These are phyloP conservation scores for Globisporangium spiculum DNA, from an alignment of 352 stramenopile species.

Conservation along the genomic window DNA sequence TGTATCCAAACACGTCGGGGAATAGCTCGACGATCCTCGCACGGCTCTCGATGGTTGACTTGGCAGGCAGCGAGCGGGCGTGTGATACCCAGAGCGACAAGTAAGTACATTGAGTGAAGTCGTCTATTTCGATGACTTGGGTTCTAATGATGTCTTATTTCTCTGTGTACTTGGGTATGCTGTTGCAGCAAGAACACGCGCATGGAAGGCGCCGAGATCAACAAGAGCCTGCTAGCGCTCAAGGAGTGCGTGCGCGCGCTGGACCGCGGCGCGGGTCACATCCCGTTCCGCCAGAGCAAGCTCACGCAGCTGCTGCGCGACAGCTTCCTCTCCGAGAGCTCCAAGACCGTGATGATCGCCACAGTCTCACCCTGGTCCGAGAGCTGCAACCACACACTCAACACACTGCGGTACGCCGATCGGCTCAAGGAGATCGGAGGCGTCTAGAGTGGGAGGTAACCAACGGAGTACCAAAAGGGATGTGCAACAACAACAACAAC, in stretches of 20 bases:
- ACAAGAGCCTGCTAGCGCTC: slow-evolving; percentile 95
- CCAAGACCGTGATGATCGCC: slow-evolving; percentile 94
- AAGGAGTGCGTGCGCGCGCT: slow-evolving; percentile 97
- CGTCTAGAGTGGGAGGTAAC: background rate
- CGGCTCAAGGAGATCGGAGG: slow-evolving; percentile 90
- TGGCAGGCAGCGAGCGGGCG: slow-evolving; percentile 93
- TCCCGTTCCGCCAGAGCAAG: slow-evolving; percentile 94
- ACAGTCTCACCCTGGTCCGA: slow-evolving; percentile 92
- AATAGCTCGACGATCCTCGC: slow-evolving; percentile 23
- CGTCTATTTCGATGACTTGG: background rate
- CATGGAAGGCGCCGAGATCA: slow-evolving; percentile 96
- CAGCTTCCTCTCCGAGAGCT: slow-evolving; percentile 91
- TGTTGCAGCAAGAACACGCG: slow-evolving; percentile 74
- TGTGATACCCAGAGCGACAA: slow-evolving; percentile 90
- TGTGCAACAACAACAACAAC: too few species aligned
- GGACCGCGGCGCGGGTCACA: slow-evolving; percentile 80
- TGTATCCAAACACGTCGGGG: slow-evolving; percentile 21
- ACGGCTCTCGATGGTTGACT: slow-evolving; percentile 85
- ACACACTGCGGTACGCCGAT: slow-evolving; percentile 96
- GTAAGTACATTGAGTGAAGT: slow-evolving; percentile 15
- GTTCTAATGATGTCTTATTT: background rate
- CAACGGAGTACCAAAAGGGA: background rate
- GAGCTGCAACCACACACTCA: slow-evolving; percentile 94
- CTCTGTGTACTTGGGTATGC: background rate
- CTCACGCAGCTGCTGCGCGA: slow-evolving; percentile 92